Conservation (phyloP, 2,329 filamentous ascomycete genomes). For the Tolypocladium tropicale region DNA sequence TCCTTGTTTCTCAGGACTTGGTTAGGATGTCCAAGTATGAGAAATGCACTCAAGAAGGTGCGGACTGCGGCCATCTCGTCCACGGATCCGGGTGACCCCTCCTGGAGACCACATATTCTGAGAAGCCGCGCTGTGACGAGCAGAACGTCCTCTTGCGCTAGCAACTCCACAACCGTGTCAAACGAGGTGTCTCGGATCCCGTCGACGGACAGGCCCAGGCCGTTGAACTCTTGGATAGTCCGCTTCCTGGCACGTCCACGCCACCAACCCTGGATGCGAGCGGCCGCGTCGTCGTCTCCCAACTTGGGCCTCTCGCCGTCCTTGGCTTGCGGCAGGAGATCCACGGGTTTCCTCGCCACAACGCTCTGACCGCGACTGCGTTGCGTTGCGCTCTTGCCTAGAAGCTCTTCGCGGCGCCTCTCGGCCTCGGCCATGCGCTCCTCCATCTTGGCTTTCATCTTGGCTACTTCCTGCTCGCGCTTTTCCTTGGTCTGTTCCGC, state of each 20-base stretch:
- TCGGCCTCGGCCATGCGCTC: constrained; percentile 72
- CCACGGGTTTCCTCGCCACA: constrained; percentile 37
- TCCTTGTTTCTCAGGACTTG: constrained; percentile 70
- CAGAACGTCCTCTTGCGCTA: constrained; percentile 58
- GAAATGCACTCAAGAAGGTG: constrained; percentile 69
- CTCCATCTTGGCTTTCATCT: constrained; percentile 65
- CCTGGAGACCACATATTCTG: constrained; percentile 57
- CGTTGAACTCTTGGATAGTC: constrained; percentile 54
- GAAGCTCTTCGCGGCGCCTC: constrained; percentile 54
- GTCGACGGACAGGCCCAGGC: constrained; percentile 59
- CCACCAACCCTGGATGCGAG: constrained; percentile 63
- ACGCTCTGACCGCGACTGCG: constrained; percentile 44
- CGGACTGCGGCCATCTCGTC: constrained; percentile 60
- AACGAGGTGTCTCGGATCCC: constrained; percentile 60
- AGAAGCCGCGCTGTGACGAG: constrained; percentile 56
- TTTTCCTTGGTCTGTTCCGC: constrained; percentile 74
- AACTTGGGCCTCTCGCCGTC: constrained; percentile 36
- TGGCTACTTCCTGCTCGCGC: constrained; percentile 61
- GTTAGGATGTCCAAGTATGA: constrained; percentile 69
- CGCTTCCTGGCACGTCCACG: constrained; percentile 45
- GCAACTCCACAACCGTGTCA: constrained; percentile 59
- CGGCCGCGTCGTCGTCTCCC: constrained; percentile 51
- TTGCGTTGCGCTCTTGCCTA: constrained; percentile 41
- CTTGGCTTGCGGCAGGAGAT: constrained; percentile 36
- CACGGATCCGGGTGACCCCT: constrained; percentile 52